Evolutionary conservation across 2,329 filamentous ascomycete genomes (phyloP), one percentile per base, ranked within the genome.

Genomic region (Coniochaeta sp.): DNA sequence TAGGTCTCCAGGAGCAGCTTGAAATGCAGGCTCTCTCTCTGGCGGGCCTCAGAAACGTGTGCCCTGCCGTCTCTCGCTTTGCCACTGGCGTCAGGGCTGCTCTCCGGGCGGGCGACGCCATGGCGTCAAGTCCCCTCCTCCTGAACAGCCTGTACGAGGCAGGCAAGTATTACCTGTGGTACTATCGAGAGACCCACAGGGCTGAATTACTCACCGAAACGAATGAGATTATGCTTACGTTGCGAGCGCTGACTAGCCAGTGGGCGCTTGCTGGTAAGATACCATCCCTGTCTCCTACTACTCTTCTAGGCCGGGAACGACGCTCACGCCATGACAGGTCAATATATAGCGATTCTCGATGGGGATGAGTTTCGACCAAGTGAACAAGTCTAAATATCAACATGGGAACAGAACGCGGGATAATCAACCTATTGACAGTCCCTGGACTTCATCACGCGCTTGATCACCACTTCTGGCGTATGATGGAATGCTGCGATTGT

Each of bases 21-120:
- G 59, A 61, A 34, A 62, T 61, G 36, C 63, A 65, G 60, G 14
- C 24, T 1, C 26, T 58, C 19, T 59, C 63, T 16, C 12, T 65
- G 7, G 59, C 57, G 6, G 34, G 61, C 38, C 34, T 60, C 31
- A 63, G 60, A 38, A 47, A 16, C 31, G 55, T 62, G 24, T 58
- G 38, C 38, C 24, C 31, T 1, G 12, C 55, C 14, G 63, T 62
- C 28, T 38, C 57, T 40, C 28, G n/a, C 3, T 47, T 61, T 19
- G 59, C 62, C 19, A 31, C 28, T 12, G 17, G 44, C 7, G 56
- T 58, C 58, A 34, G 33, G n/a, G 19, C 19, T 16, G 6, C 33
- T 31, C 17, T 40, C 31, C 28, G 28, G 26, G 11, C 34, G 1
- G 57, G 40, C 71, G 17, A n/a, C 44, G 11, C 28, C 3, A 57